These are phyloP conservation scores for Candida xiaguanensis DNA, from an alignment of 805 yeast genomes.

Conservation along the genomic window DNA sequence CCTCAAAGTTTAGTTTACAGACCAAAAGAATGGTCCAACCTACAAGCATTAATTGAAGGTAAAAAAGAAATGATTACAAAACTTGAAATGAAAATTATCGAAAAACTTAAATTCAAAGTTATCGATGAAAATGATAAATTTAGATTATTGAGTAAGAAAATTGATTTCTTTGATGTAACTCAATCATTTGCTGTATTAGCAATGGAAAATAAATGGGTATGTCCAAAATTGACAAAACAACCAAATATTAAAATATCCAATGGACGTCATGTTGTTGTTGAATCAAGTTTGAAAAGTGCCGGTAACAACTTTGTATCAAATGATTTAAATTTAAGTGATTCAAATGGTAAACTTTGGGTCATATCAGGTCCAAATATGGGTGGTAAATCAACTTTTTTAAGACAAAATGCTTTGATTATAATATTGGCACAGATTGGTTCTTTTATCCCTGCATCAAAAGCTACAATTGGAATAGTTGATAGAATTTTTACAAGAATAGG, in stretches of 20 bases:
- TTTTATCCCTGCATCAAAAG: slow-evolving; percentile 63
- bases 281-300: slow-evolving; percentile 54
- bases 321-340: slow-evolving; percentile 27
- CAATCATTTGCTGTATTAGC: slow-evolving; percentile 73
- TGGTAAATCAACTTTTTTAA: slow-evolving; percentile 74
- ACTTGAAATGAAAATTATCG: slow-evolving; percentile 55
- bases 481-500: slow-evolving; percentile 82
- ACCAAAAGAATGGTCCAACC: slow-evolving; percentile 46
- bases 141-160: slow-evolving; percentile 44
- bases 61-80: slow-evolving; percentile 44
- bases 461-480: slow-evolving; percentile 67
- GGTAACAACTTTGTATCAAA: slow-evolving; percentile 47
- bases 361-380: slow-evolving; percentile 91
- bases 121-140: slow-evolving; percentile 43
- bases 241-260: slow-evolving; percentile 46
- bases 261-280: slow-evolving; percentile 89
- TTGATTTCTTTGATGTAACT: slow-evolving; percentile 70
- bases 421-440: slow-evolving; percentile 76
- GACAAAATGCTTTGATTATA: slow-evolving; percentile 68
- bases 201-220: slow-evolving; percentile 56
- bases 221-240: slow-evolving; percentile 59
- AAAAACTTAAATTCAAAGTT: slow-evolving; percentile 44
- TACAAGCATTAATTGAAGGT: slow-evolving; percentile 49
- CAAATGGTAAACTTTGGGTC: slow-evolving; percentile 36
- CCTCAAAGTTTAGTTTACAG: slow-evolving; percentile 46